A percentile compares a stretch with the other conserved stretches of the same genome.
These are phyloP conservation scores for Ceriops decandra DNA, from an alignment of 345 rosid species.

Conservation along the genomic window DNA sequence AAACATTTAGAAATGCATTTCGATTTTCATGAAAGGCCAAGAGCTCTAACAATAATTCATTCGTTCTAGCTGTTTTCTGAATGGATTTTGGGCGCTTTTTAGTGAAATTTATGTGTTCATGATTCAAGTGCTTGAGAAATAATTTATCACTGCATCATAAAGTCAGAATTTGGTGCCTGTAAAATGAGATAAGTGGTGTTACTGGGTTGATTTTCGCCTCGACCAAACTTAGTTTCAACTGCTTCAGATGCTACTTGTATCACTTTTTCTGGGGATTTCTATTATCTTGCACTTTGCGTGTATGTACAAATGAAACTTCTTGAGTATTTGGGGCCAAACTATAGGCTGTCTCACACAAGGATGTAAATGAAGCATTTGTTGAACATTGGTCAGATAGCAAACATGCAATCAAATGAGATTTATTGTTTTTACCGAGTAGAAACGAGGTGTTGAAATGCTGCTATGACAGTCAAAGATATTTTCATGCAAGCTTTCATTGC, in stretches of 20 bases:
- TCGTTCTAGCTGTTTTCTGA: neutral
- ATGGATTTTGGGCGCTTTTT: neutral
- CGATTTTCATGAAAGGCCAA: neutral
- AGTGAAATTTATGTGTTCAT: neutral
- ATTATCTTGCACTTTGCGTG: neutral
- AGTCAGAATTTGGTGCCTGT: neutral
- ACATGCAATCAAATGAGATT: too few relatives aligned
- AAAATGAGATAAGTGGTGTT: neutral
- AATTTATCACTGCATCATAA: neutral
- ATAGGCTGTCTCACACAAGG: too few relatives aligned
- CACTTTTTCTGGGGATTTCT: neutral
- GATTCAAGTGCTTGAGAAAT: neutral
- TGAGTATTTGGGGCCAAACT: neutral
- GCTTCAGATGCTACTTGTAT: neutral
- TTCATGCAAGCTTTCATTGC: neutral
- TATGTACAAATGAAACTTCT: neutral
- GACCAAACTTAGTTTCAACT: neutral
- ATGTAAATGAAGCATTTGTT: neutral
- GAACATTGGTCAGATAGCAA: neutral
- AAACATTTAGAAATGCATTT: neutral
- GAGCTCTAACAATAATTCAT: neutral
- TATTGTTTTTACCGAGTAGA: too few relatives aligned
- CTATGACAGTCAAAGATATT: too few relatives aligned
- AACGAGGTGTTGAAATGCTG: too few relatives aligned
- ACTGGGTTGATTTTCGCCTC: neutral